Base-by-base conservation (phyloP, 2,329 filamentous ascomycete genomes). In the Fusarium coffeatum region DNA sequence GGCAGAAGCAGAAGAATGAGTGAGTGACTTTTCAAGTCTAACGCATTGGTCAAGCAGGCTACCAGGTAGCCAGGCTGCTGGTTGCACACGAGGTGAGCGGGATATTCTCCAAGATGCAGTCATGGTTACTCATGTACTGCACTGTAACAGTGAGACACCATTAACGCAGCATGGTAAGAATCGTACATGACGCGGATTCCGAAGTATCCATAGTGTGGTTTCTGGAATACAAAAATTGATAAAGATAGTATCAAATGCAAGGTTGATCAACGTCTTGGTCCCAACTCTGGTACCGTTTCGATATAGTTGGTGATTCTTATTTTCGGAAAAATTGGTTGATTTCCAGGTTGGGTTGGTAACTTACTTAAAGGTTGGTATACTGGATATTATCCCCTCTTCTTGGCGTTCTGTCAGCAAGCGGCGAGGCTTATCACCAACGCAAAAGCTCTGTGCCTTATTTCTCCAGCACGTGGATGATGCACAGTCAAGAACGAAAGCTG, bases 241-340 rank as follows among this genome's bases (percentile, higher is more conserved):
- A 62, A 69, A 69, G 56, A 71, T 71, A 67, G 64, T 30, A 58
- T 62, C 53, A 55, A 42, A 48, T 59, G 23, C 20, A 28, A 63
- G 48, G 12, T 41, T 27, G 23, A 16, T 18, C 34, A 37, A 37
- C 34, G 34, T 37, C 34, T 37, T n/a, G 18, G 7, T 37, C 10
- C 18, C 18, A n/a, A 37, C 6, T n/a, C 5, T 37, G 34, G 34
- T 37, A 37, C 34, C 10, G 34, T 18, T n/a, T 37, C 10, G 34
- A 12, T 11, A 37, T 37, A 12, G 18, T n/a, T n/a, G 34, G 34
- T 6, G 34, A 37, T 37, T 37, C 18, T 37, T 12, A 12, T 37
- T n/a, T 37, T 37, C 32, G 16, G 30, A 18, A 37, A 37, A 37
- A 37, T 37, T 37, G 16, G 32, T 18, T 18, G 16, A 37, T 11